Conservation (phyloP, 345 rosid genomes). For the Eucalyptus regnans region DNA sequence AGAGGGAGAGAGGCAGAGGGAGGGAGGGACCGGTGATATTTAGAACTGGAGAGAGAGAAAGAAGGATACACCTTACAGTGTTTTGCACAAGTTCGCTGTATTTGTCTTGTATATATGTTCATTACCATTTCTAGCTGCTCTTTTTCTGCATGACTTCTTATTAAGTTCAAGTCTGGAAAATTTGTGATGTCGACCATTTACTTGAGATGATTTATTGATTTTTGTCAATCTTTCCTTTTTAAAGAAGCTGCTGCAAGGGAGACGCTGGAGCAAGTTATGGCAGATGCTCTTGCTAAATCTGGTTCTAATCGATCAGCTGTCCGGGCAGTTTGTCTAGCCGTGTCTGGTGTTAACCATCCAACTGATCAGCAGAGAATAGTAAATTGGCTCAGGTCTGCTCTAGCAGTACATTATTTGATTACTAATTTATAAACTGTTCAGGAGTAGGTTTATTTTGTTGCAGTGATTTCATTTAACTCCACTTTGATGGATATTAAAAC, state of each 20-base stretch:
- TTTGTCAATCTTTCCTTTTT: neutral
- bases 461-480: neutral
- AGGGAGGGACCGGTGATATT: neutral
- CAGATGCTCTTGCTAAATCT: conserved; percentile 61
- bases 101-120: neutral
- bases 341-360: conserved; percentile 93
- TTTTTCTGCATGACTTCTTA: neutral
- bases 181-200: neutral
- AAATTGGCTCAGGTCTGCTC: conserved; percentile 72
- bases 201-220: neutral
- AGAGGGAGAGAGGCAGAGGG: neutral
- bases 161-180: neutral
- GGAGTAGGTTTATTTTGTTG: neutral
- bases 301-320: conserved; percentile 60
- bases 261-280: conserved; percentile 77
- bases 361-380: conserved; percentile 69
- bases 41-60: neutral
- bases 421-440: neutral
- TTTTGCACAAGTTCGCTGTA: neutral
- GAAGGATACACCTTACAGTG: neutral
- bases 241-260: conserved; percentile 77
- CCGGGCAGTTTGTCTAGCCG: conserved; percentile 80
- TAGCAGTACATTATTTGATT: neutral
- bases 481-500: neutral
- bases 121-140: neutral